These are phyloP conservation scores for Theobroma cacao DNA, from an alignment of 345 rosid genomes.

Conservation along the genomic window DNA sequence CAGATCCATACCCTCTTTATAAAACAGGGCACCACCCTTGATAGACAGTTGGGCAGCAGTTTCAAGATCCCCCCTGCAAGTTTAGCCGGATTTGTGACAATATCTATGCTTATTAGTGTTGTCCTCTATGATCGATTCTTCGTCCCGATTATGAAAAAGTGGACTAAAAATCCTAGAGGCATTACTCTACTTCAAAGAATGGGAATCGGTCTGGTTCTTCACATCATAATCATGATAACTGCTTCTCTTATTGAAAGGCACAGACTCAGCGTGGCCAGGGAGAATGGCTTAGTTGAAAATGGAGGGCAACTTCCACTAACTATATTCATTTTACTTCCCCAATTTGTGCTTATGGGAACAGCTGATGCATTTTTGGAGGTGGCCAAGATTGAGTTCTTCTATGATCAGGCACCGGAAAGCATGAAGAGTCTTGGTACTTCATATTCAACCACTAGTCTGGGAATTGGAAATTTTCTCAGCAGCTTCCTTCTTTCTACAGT, in stretches of 20 bases:
- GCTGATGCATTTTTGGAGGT: constrained; percentile 81
- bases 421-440: constrained; percentile 96
- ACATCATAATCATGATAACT: constrained; percentile 56
- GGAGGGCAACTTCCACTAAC: constrained; percentile 55
- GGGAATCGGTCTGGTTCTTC: constrained; percentile 63
- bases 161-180: constrained; percentile 74
- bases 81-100: constrained; percentile 54
- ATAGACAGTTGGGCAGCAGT: constrained; percentile 48
- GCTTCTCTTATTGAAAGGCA: constrained; percentile 54
- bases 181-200: constrained; percentile 74
- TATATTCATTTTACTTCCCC: constrained; percentile 73
- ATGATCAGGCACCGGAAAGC: constrained; percentile 88
- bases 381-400: constrained; percentile 82
- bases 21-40: constrained; percentile 91
- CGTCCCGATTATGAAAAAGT: constrained; percentile 34
- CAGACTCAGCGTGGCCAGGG: constrained; percentile 52
- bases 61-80: constrained; percentile 74
- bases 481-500: constrained; percentile 66
- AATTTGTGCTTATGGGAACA: constrained; percentile 71
- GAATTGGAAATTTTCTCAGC: constrained; percentile 71
- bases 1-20: constrained; percentile 76
- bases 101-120: constrained; percentile 59
- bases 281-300: constrained; percentile 45
- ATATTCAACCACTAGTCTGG: constrained; percentile 47
- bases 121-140: constrained; percentile 62